Conservation (phyloP, 208 protist genomes). For the Acanthamoeba sp. region DNA sequence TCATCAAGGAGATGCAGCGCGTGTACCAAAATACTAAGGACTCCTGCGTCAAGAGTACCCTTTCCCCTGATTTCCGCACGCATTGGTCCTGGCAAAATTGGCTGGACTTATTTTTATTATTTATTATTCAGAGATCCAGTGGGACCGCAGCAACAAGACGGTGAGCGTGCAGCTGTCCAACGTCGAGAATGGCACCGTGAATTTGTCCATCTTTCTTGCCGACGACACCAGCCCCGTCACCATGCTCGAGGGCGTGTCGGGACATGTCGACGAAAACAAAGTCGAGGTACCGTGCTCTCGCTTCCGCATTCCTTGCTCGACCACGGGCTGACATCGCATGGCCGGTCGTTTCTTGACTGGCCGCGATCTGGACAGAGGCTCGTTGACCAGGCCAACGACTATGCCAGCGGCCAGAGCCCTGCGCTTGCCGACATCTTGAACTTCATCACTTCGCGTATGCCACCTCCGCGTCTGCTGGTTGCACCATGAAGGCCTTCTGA, state of each 20-base stretch:
- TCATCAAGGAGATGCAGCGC: slow-evolving; percentile 12
- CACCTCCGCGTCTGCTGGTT: not conserved
- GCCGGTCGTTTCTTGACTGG: not conserved
- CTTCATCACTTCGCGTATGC: slow-evolving; percentile 23
- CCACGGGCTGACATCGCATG: too few species aligned
- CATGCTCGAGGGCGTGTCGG: slow-evolving; percentile 14
- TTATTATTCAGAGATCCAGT: not conserved
- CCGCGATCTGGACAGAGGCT: not conserved
- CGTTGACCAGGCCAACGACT: slow-evolving; percentile 21
- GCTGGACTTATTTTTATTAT: too few species aligned
- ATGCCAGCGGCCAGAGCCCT: not conserved
- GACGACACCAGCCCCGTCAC: slow-evolving; percentile 26
- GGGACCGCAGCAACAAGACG: not conserved
- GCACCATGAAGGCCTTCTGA: too few species aligned
- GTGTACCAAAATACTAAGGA: not conserved
- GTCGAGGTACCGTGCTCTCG: not conserved
- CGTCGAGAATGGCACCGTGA: not conserved
- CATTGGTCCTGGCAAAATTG: too few species aligned
- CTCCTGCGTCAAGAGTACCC: slow-evolving; percentile 49
- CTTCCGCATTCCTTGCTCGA: too few species aligned
- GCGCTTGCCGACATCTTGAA: slow-evolving; percentile 27
- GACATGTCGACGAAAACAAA: slow-evolving; percentile 49
- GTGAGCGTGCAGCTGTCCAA: not conserved
- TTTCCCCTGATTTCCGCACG: not conserved
- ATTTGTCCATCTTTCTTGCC: slow-evolving; percentile 1